Base-by-base conservation (phyloP, 192 early-diverging fungal genomes). In the Lobosporangium transversale region DNA sequence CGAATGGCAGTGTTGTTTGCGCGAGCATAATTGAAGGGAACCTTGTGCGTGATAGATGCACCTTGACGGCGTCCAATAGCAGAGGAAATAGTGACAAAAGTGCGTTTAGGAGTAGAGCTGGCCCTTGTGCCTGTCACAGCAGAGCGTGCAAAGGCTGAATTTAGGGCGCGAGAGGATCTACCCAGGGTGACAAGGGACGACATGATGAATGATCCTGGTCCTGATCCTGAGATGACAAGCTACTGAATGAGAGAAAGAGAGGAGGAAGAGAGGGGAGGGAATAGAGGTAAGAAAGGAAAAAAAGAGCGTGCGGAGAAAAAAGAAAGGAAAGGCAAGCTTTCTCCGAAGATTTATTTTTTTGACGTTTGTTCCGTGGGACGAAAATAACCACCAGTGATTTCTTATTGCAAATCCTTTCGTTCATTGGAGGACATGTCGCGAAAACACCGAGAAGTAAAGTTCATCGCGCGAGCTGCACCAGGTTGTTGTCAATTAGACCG, bases 151-250 rank as follows among this genome's bases (percentile, higher is more conserved):
- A 66, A 32, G 36, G 58, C 33, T 0, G 73, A 53, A 48, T 62
- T 65, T 44, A 75, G 51, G 17, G 58, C 70, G 54, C 70, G 70
- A 42, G 70, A 65, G 23, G 70, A 65, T 63, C 70, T 62, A 36
- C 58, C 54, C 43, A 71, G 43, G 21, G 58, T 53, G 20, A 52
- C 43, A 29, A 74, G 62, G 20, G 63, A 65, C 11, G 70, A 75
- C 70, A 74, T 74, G 10, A 54, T 75, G 62, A 37, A 24, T n/a
- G 62, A 45, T 42, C 36, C 31, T 53, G 51, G 31, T 56, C 48
- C 37, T 27, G 53, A 47, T 43, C 45, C 37, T 70, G 44, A n/a
- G n/a, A n/a, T n/a, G 17, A 37, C 17, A 31, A 30, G 20, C 27
- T 43, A 40, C 4, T 29, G 42, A 48, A 42, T 15, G 9, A 23